Conservation (phyloP, 1,284 basidiomycete species). For the Lignosus rhinocerotis region DNA sequence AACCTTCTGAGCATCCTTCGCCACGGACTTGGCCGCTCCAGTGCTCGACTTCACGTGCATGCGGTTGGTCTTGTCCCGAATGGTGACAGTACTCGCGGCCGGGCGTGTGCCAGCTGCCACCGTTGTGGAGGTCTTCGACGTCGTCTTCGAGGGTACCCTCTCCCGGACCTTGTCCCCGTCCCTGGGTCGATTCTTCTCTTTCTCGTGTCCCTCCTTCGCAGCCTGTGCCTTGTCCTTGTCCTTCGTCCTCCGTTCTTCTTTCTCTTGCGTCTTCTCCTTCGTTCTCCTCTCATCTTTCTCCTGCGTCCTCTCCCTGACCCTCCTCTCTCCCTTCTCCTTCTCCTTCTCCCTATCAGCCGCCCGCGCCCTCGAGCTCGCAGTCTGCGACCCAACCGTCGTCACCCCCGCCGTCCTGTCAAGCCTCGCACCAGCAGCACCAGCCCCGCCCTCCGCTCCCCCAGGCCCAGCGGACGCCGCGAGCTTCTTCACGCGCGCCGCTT, state of each 20-base stretch:
- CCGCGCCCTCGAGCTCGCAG: slow-evolving; percentile 13
- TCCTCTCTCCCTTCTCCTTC: background rate
- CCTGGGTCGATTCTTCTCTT: background rate
- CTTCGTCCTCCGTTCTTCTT: background rate
- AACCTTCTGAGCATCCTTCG: slow-evolving; percentile 7
- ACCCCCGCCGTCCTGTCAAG: slow-evolving; percentile 3
- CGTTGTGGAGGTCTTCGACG: slow-evolving; percentile 2
- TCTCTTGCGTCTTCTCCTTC: background rate
- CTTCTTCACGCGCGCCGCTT: slow-evolving; percentile 15
- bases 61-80: slow-evolving; percentile 12
- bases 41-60: slow-evolving; percentile 1
- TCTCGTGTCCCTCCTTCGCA: slow-evolving; percentile 2
- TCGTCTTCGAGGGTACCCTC: background rate
- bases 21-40: background rate
- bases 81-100: slow-evolving; percentile 13
- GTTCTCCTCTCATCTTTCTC: background rate
- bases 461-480: slow-evolving; percentile 12
- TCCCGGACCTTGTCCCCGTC: slow-evolving; percentile 4
- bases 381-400: slow-evolving; percentile 2
- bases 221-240: background rate
- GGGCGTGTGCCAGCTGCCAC: background rate
- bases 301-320: background rate
- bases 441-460: background rate
- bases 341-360: slow-evolving; percentile 11
- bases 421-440: background rate